Base-by-base conservation (phyloP, 495 filamentous ascomycete species). In the Aspergillus egyptiacus region DNA sequence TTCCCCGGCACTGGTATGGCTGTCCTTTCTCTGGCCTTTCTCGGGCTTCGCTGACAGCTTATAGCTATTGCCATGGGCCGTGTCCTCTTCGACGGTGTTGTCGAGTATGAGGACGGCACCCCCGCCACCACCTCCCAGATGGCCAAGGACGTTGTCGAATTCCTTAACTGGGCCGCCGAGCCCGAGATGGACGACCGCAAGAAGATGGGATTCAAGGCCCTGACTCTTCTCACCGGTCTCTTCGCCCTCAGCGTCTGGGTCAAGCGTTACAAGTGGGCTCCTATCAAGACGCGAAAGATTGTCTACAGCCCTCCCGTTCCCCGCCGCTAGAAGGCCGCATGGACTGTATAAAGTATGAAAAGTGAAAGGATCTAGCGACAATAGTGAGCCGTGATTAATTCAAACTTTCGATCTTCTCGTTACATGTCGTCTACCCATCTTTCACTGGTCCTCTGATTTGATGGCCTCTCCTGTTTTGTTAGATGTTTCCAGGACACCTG, bases 101-200 rank as follows among this genome's bases (percentile, higher is more conserved):
- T 99, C 46, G 94, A 99, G 63, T 99, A 99, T 76, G 94, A 99
- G 67, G 94, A 99, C 56, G 88, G 83, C 47, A 97, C 94, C 25
- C 85, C 89, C 39, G 94, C 94, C 24, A 84, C 90, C 56, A 86
- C 90, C 48, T 95, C 90, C 41, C 94, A 99, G 76, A 97, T 99
- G 94, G 94, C 94, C 60, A 99, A 99, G 83, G 94, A 99, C 64
- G 94, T 97, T 44, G 79, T 83, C 31, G 90, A 99, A 76, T 99
- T 99, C 77, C 79, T 99, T 62, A 96, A 99, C 81, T 99, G 91
- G 91, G 74, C 94, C 23, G 89, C 94, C 49, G 94, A 99, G 76
- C 94, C 94, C 36, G 94, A 99, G 80, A 94, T 94, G 89, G 94
- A 99, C 58, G 78, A 93, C 60, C 82, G 94, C 63, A 99, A 99